Conservation (phyloP, 1,284 basidiomycete genomes). For the Paramarasmius palmivorus region DNA sequence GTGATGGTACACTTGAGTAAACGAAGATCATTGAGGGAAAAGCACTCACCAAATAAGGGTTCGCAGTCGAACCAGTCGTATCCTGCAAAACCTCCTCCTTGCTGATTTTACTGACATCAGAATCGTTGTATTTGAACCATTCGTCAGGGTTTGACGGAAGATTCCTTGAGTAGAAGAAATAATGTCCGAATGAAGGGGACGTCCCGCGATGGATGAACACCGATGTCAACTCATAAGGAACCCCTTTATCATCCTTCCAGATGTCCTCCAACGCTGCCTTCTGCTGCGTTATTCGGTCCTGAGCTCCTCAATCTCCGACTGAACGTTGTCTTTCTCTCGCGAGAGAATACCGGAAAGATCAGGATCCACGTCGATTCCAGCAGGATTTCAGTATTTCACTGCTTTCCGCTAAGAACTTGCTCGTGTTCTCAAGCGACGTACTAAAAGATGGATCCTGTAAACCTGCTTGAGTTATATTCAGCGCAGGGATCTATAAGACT, state of each 20-base stretch:
- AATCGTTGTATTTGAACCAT: constrained; percentile 97
- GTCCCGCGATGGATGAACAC: constrained; percentile 96
- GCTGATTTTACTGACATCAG: constrained; percentile 71
- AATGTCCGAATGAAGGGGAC: constrained; percentile 83
- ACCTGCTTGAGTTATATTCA: not conserved
- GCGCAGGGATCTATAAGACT: constrained; percentile 20
- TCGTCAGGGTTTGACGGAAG: constrained; percentile 73
- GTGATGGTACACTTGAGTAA: constrained; percentile 8
- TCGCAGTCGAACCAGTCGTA: constrained; percentile 79
- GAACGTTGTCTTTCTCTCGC: constrained; percentile 53
- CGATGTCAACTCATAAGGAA: constrained; percentile 89
- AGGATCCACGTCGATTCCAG: constrained; percentile 46
- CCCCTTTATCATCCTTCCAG: constrained; percentile 72
- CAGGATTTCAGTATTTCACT: constrained; percentile 36
- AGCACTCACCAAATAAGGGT: constrained; percentile 70
- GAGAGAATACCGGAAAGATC: constrained; percentile 51
- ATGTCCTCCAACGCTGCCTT: constrained; percentile 75
- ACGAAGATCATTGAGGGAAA: constrained; percentile 14
- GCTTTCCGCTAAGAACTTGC: constrained; percentile 55
- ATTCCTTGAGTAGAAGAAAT: constrained; percentile 87
- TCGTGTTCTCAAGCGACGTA: constrained; percentile 50
- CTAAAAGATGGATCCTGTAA: constrained; percentile 58
- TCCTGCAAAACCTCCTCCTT: constrained; percentile 79
- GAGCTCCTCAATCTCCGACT: constrained; percentile 62
- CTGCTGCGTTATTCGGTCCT: constrained; percentile 55